Evolutionary conservation across 768 basidiomycete species (phyloP).

Genomic region (Lentinula sp.): DNA sequence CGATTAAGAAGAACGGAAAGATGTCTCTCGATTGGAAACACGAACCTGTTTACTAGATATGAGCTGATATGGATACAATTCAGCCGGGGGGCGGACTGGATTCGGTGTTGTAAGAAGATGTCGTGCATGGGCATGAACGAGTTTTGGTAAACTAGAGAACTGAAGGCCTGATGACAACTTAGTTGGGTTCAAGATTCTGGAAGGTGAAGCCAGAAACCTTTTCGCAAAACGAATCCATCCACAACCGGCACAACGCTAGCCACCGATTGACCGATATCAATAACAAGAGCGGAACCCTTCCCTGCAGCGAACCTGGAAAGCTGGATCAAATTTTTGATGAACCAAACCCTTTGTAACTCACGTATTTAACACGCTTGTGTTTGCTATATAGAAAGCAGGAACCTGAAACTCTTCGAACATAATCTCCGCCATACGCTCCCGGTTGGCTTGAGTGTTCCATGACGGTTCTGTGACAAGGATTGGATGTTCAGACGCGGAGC

Average conservation of each 20-base stretch:
- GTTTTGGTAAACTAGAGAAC: conserved; percentile 67
- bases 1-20: background rate
- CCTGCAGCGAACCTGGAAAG: conserved; percentile 83
- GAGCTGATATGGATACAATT: conserved; percentile 81
- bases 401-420: conserved; percentile 96
- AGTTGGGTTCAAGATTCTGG: background rate
- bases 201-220: conserved; percentile 47
- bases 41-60: conserved; percentile 73
- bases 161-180: conserved; percentile 55
- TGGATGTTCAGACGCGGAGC: conserved; percentile 80
- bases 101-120: conserved; percentile 52
- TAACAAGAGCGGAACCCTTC: conserved; percentile 93
- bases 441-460: conserved; percentile 91
- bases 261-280: conserved; percentile 87
- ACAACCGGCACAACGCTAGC: conserved; percentile 93
- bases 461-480: conserved; percentile 91
- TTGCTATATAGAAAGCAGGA: conserved; percentile 95
- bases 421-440: conserved; percentile 93
- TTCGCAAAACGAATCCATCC: conserved; percentile 95
- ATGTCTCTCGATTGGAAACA: conserved; percentile 5
- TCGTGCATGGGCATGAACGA: conserved; percentile 76
- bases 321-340: conserved; percentile 2
- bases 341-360: conserved; percentile 29
- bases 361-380: conserved; percentile 92
- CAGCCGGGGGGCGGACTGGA: conserved; percentile 48